Evolutionary conservation across 1,284 basidiomycete genomes (phyloP).

Genomic region (Xerocomus alliaceus): DNA sequence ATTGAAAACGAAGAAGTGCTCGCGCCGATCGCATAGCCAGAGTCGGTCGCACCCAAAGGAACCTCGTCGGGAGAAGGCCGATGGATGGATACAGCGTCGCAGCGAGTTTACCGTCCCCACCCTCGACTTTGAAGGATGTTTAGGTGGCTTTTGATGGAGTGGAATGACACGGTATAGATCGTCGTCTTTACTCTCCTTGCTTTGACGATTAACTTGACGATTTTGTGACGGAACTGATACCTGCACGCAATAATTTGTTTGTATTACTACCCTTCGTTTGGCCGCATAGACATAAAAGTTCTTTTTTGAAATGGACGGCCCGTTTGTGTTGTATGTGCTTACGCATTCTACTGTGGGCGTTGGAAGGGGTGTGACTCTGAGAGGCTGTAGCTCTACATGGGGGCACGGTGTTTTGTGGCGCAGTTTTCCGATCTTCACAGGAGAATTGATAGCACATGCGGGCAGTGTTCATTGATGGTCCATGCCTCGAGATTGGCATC

Average conservation of each 20-base stretch:
- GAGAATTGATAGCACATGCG: constrained; percentile 1
- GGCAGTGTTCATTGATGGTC: constrained; percentile 1
- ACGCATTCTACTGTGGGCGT: neutral
- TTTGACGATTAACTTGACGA: constrained; percentile 14
- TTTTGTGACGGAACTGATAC: constrained; percentile 35
- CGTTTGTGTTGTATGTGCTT: neutral
- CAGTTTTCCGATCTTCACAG: constrained; percentile 6
- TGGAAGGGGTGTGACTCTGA: neutral
- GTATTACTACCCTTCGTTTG: constrained; percentile 32
- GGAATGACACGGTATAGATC: constrained; percentile 15
- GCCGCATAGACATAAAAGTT: constrained; percentile 34
- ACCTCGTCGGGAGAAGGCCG: constrained; percentile 25
- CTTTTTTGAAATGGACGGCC: neutral
- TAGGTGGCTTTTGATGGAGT: constrained; percentile 52
- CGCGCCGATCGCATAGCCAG: constrained; percentile 22
- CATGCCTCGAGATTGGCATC: neutral
- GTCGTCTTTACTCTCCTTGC: constrained; percentile 6
- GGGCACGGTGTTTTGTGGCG: neutral
- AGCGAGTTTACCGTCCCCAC: constrained; percentile 40
- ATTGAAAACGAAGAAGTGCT: constrained; percentile 30
- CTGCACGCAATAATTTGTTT: constrained; percentile 28
- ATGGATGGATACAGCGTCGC: constrained; percentile 27
- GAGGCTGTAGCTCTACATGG: no score
- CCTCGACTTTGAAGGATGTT: constrained; percentile 50
- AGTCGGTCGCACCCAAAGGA: constrained; percentile 18